Percentiles rank a stretch among this genome's conserved stretches.
phyloP scores from a whole-genome alignment of 169 alveolate genomes.

The Ichthyophthirius multifiliis region DNA sequence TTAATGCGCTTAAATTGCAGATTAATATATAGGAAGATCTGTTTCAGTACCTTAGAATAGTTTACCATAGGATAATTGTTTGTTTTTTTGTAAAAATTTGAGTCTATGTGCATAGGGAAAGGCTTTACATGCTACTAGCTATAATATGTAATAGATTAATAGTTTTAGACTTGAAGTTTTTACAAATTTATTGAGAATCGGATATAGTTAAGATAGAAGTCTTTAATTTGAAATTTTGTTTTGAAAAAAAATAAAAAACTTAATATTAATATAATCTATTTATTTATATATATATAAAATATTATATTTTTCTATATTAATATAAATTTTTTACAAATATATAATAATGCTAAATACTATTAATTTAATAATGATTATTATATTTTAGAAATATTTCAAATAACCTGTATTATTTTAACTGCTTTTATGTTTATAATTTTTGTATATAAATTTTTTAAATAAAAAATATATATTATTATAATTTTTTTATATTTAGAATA shows the following conservation, averaged over 20 bases:
- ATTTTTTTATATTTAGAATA: too few species aligned
- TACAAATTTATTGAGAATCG: conserved; percentile 2
- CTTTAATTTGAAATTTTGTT: neutral
- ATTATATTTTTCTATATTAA: too few species aligned
- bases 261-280: neutral
- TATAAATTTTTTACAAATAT: too few species aligned
- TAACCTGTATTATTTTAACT: too few species aligned
- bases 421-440: too few species aligned
- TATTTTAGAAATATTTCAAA: too few species aligned
- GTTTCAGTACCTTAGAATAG: neutral
- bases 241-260: neutral
- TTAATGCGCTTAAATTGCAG: neutral
- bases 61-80: neutral
- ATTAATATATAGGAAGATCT: neutral
- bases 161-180: conserved; percentile 11
- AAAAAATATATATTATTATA: too few species aligned
- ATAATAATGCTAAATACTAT: too few species aligned
- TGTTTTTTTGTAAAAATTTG: neutral
- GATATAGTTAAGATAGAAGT: neutral
- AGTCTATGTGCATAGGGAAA: neutral
- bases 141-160: neutral
- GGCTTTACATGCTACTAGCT: neutral
- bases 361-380: too few species aligned
- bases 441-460: too few species aligned
- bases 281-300: neutral